Percentiles rank a stretch among this genome's conserved stretches.
These are phyloP conservation scores for Biancaea sappan DNA, from an alignment of 306 rosid genomes.

Conservation along the genomic window DNA sequence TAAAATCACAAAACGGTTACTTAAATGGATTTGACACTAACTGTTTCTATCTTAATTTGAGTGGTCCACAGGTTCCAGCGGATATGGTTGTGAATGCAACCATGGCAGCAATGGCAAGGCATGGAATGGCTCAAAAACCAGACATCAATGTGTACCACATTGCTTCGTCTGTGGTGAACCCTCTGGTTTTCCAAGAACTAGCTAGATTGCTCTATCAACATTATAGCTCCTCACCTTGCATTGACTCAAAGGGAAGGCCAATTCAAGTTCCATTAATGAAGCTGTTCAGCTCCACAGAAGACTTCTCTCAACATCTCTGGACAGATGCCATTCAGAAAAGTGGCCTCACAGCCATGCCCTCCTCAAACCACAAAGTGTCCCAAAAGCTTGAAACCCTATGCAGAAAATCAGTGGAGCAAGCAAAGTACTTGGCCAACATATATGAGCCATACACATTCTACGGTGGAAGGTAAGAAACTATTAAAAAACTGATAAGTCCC, in stretches of 20 bases:
- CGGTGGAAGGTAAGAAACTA: conserved; percentile 83
- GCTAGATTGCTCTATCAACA: conserved; percentile 61
- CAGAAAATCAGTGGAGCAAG: conserved; percentile 87
- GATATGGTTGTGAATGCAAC: conserved; percentile 97
- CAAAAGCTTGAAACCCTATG: conserved; percentile 68
- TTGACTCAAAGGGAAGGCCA: conserved; percentile 74
- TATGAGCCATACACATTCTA: conserved; percentile 91
- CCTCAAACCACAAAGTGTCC: conserved; percentile 57
- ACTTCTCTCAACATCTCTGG: conserved; percentile 84
- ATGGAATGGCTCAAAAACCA: conserved; percentile 60
- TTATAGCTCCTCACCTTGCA: conserved; percentile 69
- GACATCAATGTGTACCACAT: conserved; percentile 83
- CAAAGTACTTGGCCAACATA: conserved; percentile 83
- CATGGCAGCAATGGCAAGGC: conserved; percentile 88
- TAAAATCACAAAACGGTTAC: too few relatives aligned
- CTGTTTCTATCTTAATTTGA: conserved; percentile 6
- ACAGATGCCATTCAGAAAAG: conserved; percentile 63
- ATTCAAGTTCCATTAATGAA: conserved; percentile 80
- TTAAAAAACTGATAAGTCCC: too few relatives aligned
- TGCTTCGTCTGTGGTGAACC: conserved; percentile 80
- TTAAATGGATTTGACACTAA: background rate
- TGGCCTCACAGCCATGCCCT: conserved; percentile 54
- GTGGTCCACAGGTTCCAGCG: conserved; percentile 71
- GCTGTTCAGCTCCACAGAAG: conserved; percentile 77
- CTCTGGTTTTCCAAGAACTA: conserved; percentile 4